Evolutionary conservation across 371 early-diverging fungal genomes (phyloP).

Genomic region (Mucor plumbeus): DNA sequence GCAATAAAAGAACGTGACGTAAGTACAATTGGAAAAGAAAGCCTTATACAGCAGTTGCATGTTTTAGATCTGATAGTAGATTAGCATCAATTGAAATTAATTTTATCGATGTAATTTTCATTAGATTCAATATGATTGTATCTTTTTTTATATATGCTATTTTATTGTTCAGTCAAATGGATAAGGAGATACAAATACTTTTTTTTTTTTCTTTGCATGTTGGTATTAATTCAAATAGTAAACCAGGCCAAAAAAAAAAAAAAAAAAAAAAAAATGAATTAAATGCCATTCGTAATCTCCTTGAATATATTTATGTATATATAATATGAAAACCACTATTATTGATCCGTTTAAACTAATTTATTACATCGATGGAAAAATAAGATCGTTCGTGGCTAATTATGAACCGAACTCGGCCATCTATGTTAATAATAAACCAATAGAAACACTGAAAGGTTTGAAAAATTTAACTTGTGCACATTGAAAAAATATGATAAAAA

Average conservation of each 20-base stretch:
- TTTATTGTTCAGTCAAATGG: not conserved
- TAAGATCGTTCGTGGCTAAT: not conserved
- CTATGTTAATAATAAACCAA: not conserved
- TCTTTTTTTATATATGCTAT: not conserved
- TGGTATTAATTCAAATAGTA: not conserved
- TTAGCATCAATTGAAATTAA: not conserved
- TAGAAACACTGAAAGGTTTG: not conserved
- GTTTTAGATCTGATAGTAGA: not conserved
- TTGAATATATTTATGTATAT: no score
- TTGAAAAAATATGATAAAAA: constrained; percentile 5
- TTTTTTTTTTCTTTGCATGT: not conserved
- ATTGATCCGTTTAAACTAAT: not conserved
- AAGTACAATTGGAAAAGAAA: not conserved
- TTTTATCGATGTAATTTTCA: not conserved
- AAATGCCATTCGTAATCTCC: not conserved
- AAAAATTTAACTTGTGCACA: not conserved
- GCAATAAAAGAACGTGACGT: not conserved
- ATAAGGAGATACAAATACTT: not conserved
- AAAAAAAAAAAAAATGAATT: not conserved
- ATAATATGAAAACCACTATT: not conserved
- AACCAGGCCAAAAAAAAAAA: not conserved
- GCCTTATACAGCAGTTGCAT: not conserved
- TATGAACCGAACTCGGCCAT: no score
- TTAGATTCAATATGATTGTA: no score
- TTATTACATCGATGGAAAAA: not conserved